A percentile compares a stretch with the other conserved stretches of the same genome.
These are phyloP conservation scores for Trametes maxima DNA, from an alignment of 768 basidiomycete species.

Conservation along the genomic window DNA sequence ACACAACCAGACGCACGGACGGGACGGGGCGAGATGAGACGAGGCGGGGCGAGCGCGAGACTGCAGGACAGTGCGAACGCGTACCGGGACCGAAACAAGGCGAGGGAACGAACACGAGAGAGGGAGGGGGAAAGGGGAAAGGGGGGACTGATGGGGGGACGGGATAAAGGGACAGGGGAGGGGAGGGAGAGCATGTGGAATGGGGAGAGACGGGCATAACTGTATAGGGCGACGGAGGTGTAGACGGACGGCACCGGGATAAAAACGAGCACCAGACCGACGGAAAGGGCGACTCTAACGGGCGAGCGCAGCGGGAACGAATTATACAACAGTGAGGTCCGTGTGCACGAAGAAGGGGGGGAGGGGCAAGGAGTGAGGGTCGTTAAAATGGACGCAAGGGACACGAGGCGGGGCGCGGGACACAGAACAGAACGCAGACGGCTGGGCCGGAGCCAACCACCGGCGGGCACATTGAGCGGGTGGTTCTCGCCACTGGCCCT, in stretches of 20 bases:
- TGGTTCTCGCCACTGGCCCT: too few species aligned
- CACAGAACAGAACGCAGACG: too few species aligned
- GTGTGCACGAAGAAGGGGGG: neutral
- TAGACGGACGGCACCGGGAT: neutral
- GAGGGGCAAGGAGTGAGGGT: neutral
- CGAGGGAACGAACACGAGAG: neutral
- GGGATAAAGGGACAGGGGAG: neutral
- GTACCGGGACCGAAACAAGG: neutral
- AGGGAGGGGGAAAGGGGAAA: neutral
- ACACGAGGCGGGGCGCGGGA: neutral
- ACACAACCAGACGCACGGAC: conserved; percentile 2
- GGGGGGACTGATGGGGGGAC: neutral
- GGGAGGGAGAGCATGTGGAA: neutral
- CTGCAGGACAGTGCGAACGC: neutral
- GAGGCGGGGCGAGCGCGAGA: neutral
- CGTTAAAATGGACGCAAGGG: too few species aligned
- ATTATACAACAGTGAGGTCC: neutral
- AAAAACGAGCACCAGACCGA: neutral
- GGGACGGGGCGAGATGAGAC: neutral
- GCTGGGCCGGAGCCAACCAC: too few species aligned
- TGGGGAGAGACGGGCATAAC: neutral
- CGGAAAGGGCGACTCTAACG: neutral
- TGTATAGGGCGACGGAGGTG: too few species aligned
- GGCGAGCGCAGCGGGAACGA: neutral
- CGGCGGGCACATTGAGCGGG: too few species aligned